These are phyloP conservation scores for Populus ilicifolia DNA, from an alignment of 345 rosid species.

Conservation along the genomic window DNA sequence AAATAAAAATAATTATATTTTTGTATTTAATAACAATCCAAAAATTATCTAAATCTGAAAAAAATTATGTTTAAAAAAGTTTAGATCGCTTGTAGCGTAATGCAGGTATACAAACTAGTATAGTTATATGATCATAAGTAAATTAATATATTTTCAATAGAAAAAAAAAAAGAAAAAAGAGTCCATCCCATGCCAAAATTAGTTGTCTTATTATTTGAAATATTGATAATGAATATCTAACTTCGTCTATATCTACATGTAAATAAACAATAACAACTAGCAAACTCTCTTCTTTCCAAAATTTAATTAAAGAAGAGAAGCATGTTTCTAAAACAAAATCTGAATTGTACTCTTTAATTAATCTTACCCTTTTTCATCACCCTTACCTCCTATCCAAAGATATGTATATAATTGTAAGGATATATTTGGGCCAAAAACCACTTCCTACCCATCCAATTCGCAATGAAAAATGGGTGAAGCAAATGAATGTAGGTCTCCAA, in stretches of 20 bases:
- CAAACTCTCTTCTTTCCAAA: neutral
- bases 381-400: neutral
- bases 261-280: neutral
- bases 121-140: too few relatives aligned
- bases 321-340: neutral
- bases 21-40: accelerated
- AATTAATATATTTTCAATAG: too few relatives aligned
- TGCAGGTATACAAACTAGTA: too few relatives aligned
- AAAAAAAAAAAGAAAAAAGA: neutral
- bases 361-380: neutral
- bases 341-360: neutral
- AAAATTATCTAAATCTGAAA: too few relatives aligned
- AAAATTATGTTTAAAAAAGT: too few relatives aligned
- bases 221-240: slow-evolving; percentile 7
- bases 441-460: slow-evolving; percentile 39
- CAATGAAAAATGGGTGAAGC: slow-evolving; percentile 45
- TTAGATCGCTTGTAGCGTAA: too few relatives aligned
- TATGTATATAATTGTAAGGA: neutral
- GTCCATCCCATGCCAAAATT: neutral
- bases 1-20: too few relatives aligned
- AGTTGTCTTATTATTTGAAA: slow-evolving; percentile 1
- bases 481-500: slow-evolving; percentile 51
- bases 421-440: neutral
- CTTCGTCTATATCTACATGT: slow-evolving; percentile 11
- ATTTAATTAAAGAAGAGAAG: neutral